These are phyloP conservation scores for Backusella mclennaniae DNA, from an alignment of 192 early-diverging fungal genomes.

Conservation along the genomic window DNA sequence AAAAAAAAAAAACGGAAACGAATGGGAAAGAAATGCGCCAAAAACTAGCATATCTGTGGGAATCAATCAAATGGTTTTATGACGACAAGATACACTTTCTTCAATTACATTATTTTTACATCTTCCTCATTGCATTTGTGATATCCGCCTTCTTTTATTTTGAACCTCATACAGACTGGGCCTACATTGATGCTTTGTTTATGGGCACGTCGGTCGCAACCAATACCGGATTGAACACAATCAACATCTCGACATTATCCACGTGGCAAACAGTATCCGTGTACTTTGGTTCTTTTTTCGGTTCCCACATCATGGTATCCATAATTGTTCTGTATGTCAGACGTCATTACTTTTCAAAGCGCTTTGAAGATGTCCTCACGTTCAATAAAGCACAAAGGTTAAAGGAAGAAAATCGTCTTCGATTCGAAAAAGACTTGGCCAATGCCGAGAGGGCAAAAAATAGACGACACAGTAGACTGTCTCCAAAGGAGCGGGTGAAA, in stretches of 20 bases:
- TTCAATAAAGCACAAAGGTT: slow-evolving; percentile 23
- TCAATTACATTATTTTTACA: slow-evolving; percentile 35
- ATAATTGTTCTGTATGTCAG: slow-evolving; percentile 24
- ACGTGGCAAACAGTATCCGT: slow-evolving; percentile 18
- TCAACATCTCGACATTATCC: slow-evolving; percentile 17
- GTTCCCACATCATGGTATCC: slow-evolving; percentile 26
- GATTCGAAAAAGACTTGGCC: neutral
- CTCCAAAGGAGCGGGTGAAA: neutral
- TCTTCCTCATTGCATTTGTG: slow-evolving; percentile 21
- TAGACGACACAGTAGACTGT: neutral
- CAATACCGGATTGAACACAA: slow-evolving; percentile 32
- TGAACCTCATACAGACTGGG: slow-evolving; percentile 23
- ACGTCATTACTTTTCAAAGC: slow-evolving; percentile 28
- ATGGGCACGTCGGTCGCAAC: slow-evolving; percentile 25
- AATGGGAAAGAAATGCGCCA: neutral
- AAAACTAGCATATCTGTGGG: neutral
- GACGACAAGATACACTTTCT: slow-evolving; percentile 31
- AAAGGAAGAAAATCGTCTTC: slow-evolving; percentile 14
- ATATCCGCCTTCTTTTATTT: slow-evolving; percentile 20
- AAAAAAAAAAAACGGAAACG: neutral
- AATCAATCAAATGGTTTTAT: slow-evolving; percentile 13
- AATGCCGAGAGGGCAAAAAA: neutral
- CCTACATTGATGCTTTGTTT: slow-evolving; percentile 34
- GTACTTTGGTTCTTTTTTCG: slow-evolving; percentile 25
- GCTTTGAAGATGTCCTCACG: slow-evolving; percentile 28